Percentiles rank a stretch among this genome's conserved stretches.
Evolutionary conservation across 306 rosid species (phyloP).

Genomic region (Quercus glauca): DNA sequence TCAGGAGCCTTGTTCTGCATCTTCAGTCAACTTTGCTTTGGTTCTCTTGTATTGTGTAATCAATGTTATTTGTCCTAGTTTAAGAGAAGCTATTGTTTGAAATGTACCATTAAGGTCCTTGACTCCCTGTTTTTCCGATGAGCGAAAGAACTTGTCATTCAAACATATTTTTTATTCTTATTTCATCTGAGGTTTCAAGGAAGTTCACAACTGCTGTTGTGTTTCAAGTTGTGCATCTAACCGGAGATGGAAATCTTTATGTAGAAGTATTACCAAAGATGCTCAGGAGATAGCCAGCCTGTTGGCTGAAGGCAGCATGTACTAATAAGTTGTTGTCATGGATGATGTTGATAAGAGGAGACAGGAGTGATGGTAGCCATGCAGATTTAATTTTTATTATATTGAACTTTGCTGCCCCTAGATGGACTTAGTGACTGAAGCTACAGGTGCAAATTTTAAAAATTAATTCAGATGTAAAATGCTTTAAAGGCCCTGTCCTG

Average conservation of each 20-base stretch:
- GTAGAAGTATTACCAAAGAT: background rate
- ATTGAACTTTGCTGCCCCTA: background rate
- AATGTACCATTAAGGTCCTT: background rate
- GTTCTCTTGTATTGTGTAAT: background rate
- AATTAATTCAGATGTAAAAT: background rate
- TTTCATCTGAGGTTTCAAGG: background rate
- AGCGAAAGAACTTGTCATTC: background rate
- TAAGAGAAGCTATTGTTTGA: background rate
- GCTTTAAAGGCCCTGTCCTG: background rate
- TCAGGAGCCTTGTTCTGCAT: slow-evolving; percentile 11
- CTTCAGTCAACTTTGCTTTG: background rate
- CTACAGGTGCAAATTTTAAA: background rate
- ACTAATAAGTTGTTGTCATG: slow-evolving; percentile 1
- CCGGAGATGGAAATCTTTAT: slow-evolving; percentile 3
- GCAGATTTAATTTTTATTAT: background rate
- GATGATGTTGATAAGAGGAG: background rate
- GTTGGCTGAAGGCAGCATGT: background rate
- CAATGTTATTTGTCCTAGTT: background rate
- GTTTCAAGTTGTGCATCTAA: background rate
- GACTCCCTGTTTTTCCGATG: background rate
- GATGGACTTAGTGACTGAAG: background rate
- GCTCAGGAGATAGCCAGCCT: background rate
- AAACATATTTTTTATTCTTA: background rate
- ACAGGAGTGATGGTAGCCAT: background rate
- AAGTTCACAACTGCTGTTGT: background rate